Conservation (phyloP, 208 protist species). For the Trypanosoma avium region DNA sequence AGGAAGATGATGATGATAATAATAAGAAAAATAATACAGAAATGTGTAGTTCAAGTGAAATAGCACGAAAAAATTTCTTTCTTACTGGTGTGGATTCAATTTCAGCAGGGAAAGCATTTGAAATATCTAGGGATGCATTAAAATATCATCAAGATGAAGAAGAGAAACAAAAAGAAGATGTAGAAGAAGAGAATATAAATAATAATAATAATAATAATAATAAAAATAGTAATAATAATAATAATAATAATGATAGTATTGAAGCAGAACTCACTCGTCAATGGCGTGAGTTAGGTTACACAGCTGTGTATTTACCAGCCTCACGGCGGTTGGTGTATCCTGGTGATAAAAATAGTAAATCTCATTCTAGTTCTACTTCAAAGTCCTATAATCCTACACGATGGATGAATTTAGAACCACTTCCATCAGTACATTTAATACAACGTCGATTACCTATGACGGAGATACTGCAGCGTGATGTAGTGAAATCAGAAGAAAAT, state of each 20-base stretch:
- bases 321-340: conserved; percentile 16
- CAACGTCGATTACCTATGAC: conserved; percentile 38
- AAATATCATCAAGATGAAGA: neutral
- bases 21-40: no score
- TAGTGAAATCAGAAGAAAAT: neutral
- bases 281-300: conserved; percentile 82
- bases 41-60: neutral
- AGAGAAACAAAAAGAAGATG: neutral
- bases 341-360: neutral
- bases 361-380: neutral
- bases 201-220: conserved; percentile 16
- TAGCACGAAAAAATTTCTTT: conserved; percentile 17
- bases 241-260: conserved; percentile 6
- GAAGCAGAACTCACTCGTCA: conserved; percentile 32
- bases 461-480: neutral
- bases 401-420: conserved; percentile 44
- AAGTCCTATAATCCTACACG: conserved; percentile 14
- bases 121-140: neutral
- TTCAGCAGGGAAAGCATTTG: neutral
- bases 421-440: conserved; percentile 65
- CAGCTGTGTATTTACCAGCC: conserved; percentile 57
- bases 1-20: no score
- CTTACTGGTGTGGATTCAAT: conserved; percentile 25
- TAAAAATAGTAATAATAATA: conserved; percentile 15
- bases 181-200: conserved; percentile 15